phyloP scores from a whole-genome alignment of 495 filamentous ascomycete genomes.

The Lichina pygmaea region DNA sequence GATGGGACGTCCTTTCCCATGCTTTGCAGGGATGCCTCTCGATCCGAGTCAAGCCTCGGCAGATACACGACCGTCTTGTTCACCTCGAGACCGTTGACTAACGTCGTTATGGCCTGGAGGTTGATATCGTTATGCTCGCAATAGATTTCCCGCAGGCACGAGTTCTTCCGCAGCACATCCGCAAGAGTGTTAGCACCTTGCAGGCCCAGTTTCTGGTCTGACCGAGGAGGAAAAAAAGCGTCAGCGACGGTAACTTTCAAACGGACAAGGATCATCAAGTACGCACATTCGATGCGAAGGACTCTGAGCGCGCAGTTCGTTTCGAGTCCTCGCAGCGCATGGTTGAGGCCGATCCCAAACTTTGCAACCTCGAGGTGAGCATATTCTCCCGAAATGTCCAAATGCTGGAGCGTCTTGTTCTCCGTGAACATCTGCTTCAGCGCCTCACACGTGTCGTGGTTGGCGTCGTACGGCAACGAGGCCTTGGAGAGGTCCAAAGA shows the following conservation, averaged over 20 bases:
- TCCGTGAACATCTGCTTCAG: slow-evolving; percentile 49
- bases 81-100: slow-evolving; percentile 42
- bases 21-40: slow-evolving; percentile 29
- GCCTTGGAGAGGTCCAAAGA: slow-evolving; percentile 75
- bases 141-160: slow-evolving; percentile 34
- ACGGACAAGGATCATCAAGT: neutral
- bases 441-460: slow-evolving; percentile 44
- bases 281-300: slow-evolving; percentile 36
- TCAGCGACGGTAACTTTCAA: neutral
- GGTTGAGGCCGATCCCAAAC: slow-evolving; percentile 57
- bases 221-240: too few species aligned
- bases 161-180: slow-evolving; percentile 47
- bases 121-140: slow-evolving; percentile 62
- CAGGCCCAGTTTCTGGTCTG: slow-evolving; percentile 17
- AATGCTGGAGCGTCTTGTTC: slow-evolving; percentile 46
- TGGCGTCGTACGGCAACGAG: slow-evolving; percentile 55
- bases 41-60: slow-evolving; percentile 36
- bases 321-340: slow-evolving; percentile 49
- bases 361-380: slow-evolving; percentile 67
- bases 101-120: slow-evolving; percentile 47
- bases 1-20: slow-evolving; percentile 31
- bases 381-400: slow-evolving; percentile 77
- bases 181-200: slow-evolving; percentile 51
- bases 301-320: slow-evolving; percentile 48
- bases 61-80: slow-evolving; percentile 40